These are phyloP conservation scores for Cladorrhinum sp. DNA, from an alignment of 2,329 filamentous ascomycete genomes.

Conservation along the genomic window DNA sequence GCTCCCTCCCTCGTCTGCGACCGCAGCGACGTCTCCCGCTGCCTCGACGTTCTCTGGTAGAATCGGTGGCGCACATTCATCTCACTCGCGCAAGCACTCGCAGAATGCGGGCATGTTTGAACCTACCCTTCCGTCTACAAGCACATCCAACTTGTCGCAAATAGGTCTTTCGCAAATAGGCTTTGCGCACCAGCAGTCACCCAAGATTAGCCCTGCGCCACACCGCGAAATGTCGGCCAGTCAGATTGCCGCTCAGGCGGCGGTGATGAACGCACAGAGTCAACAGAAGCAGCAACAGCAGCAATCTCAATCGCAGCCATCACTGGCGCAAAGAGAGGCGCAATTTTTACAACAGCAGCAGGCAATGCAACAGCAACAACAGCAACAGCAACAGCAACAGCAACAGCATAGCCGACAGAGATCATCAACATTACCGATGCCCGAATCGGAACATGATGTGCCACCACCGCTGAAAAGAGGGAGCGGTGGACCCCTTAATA, in stretches of 20 bases:
- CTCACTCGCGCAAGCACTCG: constrained; percentile 64
- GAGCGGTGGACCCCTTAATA: constrained; percentile 51
- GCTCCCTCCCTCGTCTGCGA: constrained; percentile 36
- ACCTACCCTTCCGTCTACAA: constrained; percentile 64
- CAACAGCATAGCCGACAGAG: constrained; percentile 58
- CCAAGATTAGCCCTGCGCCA: constrained; percentile 32
- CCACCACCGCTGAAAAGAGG: constrained; percentile 37
- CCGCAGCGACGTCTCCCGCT: constrained; percentile 37
- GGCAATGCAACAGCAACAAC: constrained; percentile 48
- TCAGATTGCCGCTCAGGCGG: constrained; percentile 76
- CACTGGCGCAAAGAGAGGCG: constrained; percentile 44
- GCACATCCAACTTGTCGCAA: constrained; percentile 53
- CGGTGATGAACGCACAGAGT: constrained; percentile 64
- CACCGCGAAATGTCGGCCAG: constrained; percentile 56
- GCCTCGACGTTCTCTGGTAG: constrained; percentile 33
- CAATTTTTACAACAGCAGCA: constrained; percentile 24
- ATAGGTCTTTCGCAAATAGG: constrained; percentile 47
- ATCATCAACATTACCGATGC: constrained; percentile 69
- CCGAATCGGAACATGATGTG: constrained; percentile 42
- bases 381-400: constrained; percentile 45
- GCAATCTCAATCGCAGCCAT: constrained; percentile 40
- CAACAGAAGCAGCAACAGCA: constrained; percentile 36
- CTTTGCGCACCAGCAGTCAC: constrained; percentile 45
- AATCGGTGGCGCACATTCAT: constrained; percentile 17
- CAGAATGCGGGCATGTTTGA: constrained; percentile 76